Percentiles rank a stretch among this genome's conserved stretches.
Evolutionary conservation across 495 filamentous ascomycete species (phyloP).

Genomic region (Astrocystis sublimbata): DNA sequence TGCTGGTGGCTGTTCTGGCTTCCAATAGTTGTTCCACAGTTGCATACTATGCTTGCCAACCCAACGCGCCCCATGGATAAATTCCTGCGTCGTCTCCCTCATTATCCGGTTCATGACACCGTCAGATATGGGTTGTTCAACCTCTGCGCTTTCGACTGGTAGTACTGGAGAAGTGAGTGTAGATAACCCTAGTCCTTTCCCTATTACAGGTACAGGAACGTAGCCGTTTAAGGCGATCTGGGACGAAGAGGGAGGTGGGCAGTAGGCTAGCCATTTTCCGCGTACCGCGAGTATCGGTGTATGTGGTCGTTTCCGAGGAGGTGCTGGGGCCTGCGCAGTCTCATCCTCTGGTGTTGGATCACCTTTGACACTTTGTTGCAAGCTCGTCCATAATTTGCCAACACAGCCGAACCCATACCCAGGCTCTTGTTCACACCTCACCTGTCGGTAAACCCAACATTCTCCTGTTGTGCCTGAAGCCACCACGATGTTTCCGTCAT

Average conservation of each 20-base stretch:
- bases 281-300: conserved; percentile 72
- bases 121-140: conserved; percentile 77
- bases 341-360: conserved; percentile 50
- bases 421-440: conserved; percentile 30
- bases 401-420: conserved; percentile 60
- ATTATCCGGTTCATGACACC: conserved; percentile 82
- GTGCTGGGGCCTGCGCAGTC: conserved; percentile 36
- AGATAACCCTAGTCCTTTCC: conserved; percentile 64
- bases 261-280: conserved; percentile 81
- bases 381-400: conserved; percentile 83
- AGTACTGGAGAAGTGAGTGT: conserved; percentile 72
- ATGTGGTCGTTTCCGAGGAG: conserved; percentile 46
- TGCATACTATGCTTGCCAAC: conserved; percentile 83
- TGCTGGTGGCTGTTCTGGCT: conserved; percentile 38
- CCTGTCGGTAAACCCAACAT: conserved; percentile 70
- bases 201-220: conserved; percentile 47
- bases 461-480: conserved; percentile 83
- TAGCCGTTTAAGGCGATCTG: conserved; percentile 66
- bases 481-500: conserved; percentile 66
- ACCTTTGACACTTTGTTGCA: conserved; percentile 57
- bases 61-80: conserved; percentile 87
- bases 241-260: conserved; percentile 71
- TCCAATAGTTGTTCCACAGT: conserved; percentile 88
- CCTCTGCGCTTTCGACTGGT: conserved; percentile 70
- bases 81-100: conserved; percentile 83